These are phyloP conservation scores for Porodaedalea pini DNA, from an alignment of 1,284 basidiomycete species.

Conservation along the genomic window DNA sequence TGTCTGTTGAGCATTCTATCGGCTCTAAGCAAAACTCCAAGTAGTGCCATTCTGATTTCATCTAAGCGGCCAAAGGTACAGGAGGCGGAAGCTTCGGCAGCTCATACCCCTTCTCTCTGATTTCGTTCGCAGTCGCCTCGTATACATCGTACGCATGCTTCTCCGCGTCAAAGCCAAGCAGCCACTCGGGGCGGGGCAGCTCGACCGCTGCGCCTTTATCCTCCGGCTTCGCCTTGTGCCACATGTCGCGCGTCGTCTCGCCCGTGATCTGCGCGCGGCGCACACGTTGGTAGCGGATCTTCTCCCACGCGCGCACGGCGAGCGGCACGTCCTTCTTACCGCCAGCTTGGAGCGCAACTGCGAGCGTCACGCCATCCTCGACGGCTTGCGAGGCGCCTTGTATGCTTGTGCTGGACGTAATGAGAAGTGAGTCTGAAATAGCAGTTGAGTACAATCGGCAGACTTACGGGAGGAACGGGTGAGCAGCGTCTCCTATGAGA, in stretches of 20 bases:
- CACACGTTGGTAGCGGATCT: slow-evolving; percentile 31
- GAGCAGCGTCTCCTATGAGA: slow-evolving; percentile 32
- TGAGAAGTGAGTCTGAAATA: not conserved
- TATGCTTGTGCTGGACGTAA: slow-evolving; percentile 26
- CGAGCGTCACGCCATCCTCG: slow-evolving; percentile 31
- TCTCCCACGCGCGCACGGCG: slow-evolving; percentile 28
- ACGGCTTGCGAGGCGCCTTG: slow-evolving; percentile 31
- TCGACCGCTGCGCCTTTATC: slow-evolving; percentile 22
- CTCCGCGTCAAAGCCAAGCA: slow-evolving; percentile 30
- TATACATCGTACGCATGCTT: slow-evolving; percentile 27
- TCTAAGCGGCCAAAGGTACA: not conserved
- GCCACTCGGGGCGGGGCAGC: slow-evolving; percentile 30
- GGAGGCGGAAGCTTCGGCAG: slow-evolving; percentile 21
- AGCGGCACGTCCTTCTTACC: slow-evolving; percentile 26
- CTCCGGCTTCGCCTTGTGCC: slow-evolving; percentile 27
- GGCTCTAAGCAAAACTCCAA: too few relatives aligned
- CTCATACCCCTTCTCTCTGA: slow-evolving; percentile 28
- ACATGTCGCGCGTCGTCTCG: slow-evolving; percentile 29
- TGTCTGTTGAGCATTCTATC: too few relatives aligned
- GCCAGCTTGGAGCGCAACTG: slow-evolving; percentile 24
- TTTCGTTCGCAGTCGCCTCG: slow-evolving; percentile 25
- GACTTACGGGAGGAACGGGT: slow-evolving; percentile 30
- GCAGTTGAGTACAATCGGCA: not conserved
- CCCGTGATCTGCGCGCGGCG: slow-evolving; percentile 27
- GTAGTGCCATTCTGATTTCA: too few relatives aligned